phyloP scores from a whole-genome alignment of 1,284 basidiomycete genomes.

The Sporisorium sorghi region DNA sequence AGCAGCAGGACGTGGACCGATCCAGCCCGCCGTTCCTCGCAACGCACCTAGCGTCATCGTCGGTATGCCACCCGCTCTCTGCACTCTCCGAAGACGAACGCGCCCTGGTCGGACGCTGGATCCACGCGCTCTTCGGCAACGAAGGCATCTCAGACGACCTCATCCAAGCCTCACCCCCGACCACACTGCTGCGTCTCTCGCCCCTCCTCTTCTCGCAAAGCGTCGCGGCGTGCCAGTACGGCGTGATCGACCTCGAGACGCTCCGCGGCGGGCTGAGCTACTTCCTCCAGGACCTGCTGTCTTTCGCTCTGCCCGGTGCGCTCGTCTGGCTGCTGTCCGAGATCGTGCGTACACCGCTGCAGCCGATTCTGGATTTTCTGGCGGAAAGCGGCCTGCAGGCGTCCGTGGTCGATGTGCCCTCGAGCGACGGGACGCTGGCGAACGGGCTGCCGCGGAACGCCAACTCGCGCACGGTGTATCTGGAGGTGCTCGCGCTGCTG shows the following conservation, averaged over 20 bases:
- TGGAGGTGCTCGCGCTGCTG: conserved; percentile 41
- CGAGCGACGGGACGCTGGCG: conserved; percentile 28
- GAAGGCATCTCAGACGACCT: conserved; percentile 71
- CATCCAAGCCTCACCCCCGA: conserved; percentile 70
- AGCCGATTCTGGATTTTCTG: conserved; percentile 29
- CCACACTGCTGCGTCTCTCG: conserved; percentile 70
- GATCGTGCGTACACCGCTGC: conserved; percentile 19
- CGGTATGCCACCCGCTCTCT: conserved; percentile 63
- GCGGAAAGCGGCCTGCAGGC: conserved; percentile 16
- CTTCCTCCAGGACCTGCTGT: conserved; percentile 73
- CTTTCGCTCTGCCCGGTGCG: conserved; percentile 72
- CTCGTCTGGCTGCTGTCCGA: conserved; percentile 62
- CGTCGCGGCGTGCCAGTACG: conserved; percentile 70
- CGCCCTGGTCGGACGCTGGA: conserved; percentile 67
- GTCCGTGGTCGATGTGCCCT: conserved; percentile 27
- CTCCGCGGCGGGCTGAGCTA: conserved; percentile 72
- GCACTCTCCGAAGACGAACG: conserved; percentile 67
- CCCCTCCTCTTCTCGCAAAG: conserved; percentile 72
- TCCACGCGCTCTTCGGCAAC: conserved; percentile 68
- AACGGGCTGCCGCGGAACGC: conserved; percentile 37
- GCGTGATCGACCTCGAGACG: conserved; percentile 72
- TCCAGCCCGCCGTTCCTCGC: conserved; percentile 46
- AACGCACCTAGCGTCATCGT: conserved; percentile 43
- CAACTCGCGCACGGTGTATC: conserved; percentile 24
- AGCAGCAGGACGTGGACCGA: not conserved